Base-by-base conservation (phyloP, 176 grass and related monocot genomes). In the Bonia amplexicaulis region DNA sequence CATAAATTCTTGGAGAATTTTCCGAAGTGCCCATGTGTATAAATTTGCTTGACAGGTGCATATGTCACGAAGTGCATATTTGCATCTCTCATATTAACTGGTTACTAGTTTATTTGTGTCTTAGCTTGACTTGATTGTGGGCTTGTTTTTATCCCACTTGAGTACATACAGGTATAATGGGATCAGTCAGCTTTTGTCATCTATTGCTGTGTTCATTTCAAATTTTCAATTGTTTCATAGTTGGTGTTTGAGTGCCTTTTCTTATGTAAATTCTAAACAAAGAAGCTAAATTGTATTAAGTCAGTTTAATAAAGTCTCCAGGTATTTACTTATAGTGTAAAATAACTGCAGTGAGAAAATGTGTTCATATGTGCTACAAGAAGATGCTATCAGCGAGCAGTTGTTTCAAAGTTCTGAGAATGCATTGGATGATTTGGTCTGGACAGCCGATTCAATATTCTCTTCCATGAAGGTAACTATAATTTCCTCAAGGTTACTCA, bases 321-420 rank as follows among this genome's bases (percentile, higher is more conserved):
- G 19, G n/a, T 63, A 54, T 86, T 82, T 82, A 76, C 45, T 83
- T 70, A 17, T 33, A 64, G 74, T 55, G 20, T 59, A 39, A 63
- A 83, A 78, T 77, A 22, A 81, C 62, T 79, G 74, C 87, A 95
- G 96, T 84, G 87, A 87, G 86, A 62, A 71, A 47, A 84, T 77
- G 59, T 85, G 33, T 80, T 84, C 74, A 51, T 98, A 90, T 86
- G 90, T 85, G 87, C 87, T 95, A 85, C 93, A 98, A 98, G 96
- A 98, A 88, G 96, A 93, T 69, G 85, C 79, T 87, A 89, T 98
- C 51, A 87, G 85, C 81, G 93, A 98, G 59, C 96, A 95, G 76
- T 84, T 98, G 23, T 98, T 98, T 87, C 93, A 98, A 88, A 89
- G 82, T 90, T 98, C 89, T 58, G 96, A 98, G 76, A 85, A 92